Evolutionary conservation across 1,284 basidiomycete genomes (phyloP), one percentile per base, ranked within the genome.

Genomic region (Apiotrichum mycotoxinovorans): DNA sequence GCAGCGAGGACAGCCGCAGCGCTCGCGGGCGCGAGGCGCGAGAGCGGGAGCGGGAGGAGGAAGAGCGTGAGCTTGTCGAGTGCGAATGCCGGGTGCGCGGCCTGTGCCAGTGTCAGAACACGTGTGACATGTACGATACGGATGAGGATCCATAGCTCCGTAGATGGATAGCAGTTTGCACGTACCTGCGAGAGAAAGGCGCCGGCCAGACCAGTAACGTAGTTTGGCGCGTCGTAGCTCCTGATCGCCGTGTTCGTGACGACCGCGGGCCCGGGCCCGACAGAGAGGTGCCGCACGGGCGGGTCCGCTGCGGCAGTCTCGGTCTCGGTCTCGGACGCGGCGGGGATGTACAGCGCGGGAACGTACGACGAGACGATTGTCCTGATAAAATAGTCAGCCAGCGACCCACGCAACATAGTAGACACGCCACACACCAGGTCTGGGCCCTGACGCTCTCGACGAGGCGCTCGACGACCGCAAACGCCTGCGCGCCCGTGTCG

Each of bases 301-400:
- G 69, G 54, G 26, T 61, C 54, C n/a, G 20, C 18, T 17, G 43
- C n/a, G n/a, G n/a, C n/a, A n/a, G n/a, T n/a, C n/a, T n/a, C n/a
- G n/a, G 44, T 14, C 4, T 44, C 45, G 17, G 14, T 49, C 42
- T 59, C 58, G n/a, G 45, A 35, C 2, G 52, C 49, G 22, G 51
- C 53, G 38, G 70, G 66, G 25, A 74, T 72, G 62, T 74, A 74
- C 64, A 74, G 69, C 1, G 69, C 56, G 2, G 72, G 72, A 2
- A 71, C 64, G 56, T 75, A 73, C 7, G 70, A 65, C 14, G 71
- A 65, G 35, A 73, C 25, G 1, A 71, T 47, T 3, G 65, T 70
- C 71, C 72, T 74, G 51, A 5, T 17, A 4, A n/a, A 14, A 22
- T 11, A n/a, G 35, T 7, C 4, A 37, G 33, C 12, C 12, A 11